Evolutionary conservation across 805 yeast genomes (phyloP).

Genomic region (Saturnispora halmiae): DNA sequence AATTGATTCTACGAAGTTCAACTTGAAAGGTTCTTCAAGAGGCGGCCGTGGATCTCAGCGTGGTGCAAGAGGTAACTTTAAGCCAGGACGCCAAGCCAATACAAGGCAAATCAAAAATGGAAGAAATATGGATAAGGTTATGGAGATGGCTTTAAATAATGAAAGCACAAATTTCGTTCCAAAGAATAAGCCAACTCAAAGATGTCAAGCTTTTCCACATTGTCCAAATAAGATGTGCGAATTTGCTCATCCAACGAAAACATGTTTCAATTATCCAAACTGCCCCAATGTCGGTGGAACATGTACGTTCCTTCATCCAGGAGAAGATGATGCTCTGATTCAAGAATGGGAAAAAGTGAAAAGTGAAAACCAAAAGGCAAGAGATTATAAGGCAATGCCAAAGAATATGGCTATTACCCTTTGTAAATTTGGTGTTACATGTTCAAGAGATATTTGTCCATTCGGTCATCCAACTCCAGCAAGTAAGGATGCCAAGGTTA

Average conservation of each 20-base stretch:
- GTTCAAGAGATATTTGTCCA: constrained; percentile 73
- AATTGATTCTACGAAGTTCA: constrained; percentile 6
- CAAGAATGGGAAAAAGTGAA: constrained; percentile 58
- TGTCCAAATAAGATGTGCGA: constrained; percentile 59
- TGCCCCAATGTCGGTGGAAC: constrained; percentile 77
- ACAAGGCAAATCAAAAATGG: constrained; percentile 4
- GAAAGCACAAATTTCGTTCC: constrained; percentile 31
- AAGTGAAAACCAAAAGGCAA: constrained; percentile 13
- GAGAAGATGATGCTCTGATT: constrained; percentile 69
- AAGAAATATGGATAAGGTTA: constrained; percentile 11
- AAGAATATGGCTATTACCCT: constrained; percentile 38
- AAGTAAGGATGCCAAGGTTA: constrained; percentile 62
- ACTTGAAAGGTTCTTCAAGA: constrained; percentile 4
- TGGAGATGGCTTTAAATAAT: constrained; percentile 29
- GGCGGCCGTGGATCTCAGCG: constrained; percentile 1
- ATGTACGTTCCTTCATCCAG: constrained; percentile 75
- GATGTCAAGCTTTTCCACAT: constrained; percentile 66
- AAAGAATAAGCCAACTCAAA: constrained; percentile 42
- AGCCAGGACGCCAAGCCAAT: constrained; percentile 6
- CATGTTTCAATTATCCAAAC: constrained; percentile 65
- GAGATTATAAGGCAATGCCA: constrained; percentile 9
- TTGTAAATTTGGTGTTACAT: constrained; percentile 69
- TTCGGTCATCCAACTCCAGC: constrained; percentile 91
- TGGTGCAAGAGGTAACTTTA: constrained; percentile 9
- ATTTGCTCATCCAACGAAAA: constrained; percentile 71